A percentile compares a stretch with the other conserved stretches of the same genome.
phyloP scores from a whole-genome alignment of 2,329 filamentous ascomycete genomes.

The Hymenoscyphus albidus region DNA sequence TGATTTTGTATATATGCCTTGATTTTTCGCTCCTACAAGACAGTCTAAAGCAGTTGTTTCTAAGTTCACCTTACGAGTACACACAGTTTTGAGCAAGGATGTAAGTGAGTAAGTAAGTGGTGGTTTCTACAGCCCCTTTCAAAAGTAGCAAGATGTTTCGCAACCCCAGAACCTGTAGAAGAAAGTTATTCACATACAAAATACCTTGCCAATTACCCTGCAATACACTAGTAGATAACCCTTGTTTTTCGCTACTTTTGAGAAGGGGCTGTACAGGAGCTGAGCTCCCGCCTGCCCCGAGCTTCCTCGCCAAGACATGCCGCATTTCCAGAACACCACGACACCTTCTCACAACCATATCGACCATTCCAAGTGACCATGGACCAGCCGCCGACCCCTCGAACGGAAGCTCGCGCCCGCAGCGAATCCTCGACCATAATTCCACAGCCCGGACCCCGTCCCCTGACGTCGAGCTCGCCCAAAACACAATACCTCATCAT shows the following conservation, averaged over 20 bases:
- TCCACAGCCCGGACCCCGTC: slow-evolving; percentile 27
- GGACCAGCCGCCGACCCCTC: not conserved
- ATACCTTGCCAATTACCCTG: too few relatives aligned
- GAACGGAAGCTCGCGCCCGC: slow-evolving; percentile 3
- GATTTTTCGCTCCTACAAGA: too few relatives aligned
- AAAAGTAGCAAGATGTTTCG: too few relatives aligned
- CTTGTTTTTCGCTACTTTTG: too few relatives aligned
- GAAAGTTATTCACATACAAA: not conserved
- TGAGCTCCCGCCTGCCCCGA: not conserved
- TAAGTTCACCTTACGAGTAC: not conserved
- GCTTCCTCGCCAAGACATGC: slow-evolving; percentile 4
- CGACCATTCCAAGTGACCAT: not conserved
- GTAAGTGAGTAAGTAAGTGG: not conserved
- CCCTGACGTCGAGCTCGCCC: slow-evolving; percentile 39
- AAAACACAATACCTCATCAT: slow-evolving; percentile 70
- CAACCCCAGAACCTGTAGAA: too few relatives aligned
- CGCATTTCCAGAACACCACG: not conserved
- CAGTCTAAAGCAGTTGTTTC: not conserved
- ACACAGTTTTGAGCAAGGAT: not conserved
- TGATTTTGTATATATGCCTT: not conserved
- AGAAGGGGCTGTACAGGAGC: not conserved
- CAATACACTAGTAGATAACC: too few relatives aligned
- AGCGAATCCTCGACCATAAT: slow-evolving; percentile 4
- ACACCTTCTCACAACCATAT: not conserved
- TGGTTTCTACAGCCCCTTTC: too few relatives aligned